Conservation (phyloP, 2,329 filamentous ascomycete species). For the Furcasterigmium sp. region DNA sequence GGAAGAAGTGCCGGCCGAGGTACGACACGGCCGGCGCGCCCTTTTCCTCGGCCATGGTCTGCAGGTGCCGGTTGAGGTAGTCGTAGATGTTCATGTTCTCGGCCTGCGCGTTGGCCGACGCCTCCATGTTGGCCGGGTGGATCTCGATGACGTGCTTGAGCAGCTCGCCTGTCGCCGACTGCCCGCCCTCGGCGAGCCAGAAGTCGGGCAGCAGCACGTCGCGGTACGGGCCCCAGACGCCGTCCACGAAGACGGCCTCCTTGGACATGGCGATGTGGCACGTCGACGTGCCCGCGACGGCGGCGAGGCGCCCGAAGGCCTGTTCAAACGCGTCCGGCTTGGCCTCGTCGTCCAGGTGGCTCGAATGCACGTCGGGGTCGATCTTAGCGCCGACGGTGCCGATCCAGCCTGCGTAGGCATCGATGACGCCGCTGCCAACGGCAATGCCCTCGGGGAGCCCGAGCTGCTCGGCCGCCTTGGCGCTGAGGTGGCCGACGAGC, state of each 20-base stretch:
- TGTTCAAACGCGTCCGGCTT: constrained; percentile 84
- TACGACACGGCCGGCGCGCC: constrained; percentile 76
- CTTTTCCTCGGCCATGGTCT: constrained; percentile 64
- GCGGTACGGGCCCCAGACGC: constrained; percentile 95
- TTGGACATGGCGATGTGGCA: constrained; percentile 96
- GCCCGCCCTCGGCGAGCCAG: constrained; percentile 97
- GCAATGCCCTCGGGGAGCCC: constrained; percentile 84
- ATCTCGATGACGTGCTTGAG: constrained; percentile 93
- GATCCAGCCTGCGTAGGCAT: constrained; percentile 98
- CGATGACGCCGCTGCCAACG: constrained; percentile 93
- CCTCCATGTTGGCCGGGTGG: constrained; percentile 83
- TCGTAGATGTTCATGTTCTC: constrained; percentile 90
- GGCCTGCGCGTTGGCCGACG: constrained; percentile 71
- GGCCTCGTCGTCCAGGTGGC: constrained; percentile 60
- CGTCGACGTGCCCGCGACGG: constrained; percentile 93
- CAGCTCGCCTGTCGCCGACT: constrained; percentile 92
- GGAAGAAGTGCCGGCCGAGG: constrained; percentile 91
- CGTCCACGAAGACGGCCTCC: constrained; percentile 86
- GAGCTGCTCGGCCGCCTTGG: constrained; percentile 76
- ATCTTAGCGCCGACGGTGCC: constrained; percentile 98
- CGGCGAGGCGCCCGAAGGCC: constrained; percentile 87
- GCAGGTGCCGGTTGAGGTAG: constrained; percentile 84
- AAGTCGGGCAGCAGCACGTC: constrained; percentile 87
- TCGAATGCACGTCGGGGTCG: constrained; percentile 51
- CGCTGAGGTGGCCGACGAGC: constrained; percentile 77